Evolutionary conservation across 2,329 filamentous ascomycete genomes (phyloP).

Genomic region (Xylariaceae sp.): DNA sequence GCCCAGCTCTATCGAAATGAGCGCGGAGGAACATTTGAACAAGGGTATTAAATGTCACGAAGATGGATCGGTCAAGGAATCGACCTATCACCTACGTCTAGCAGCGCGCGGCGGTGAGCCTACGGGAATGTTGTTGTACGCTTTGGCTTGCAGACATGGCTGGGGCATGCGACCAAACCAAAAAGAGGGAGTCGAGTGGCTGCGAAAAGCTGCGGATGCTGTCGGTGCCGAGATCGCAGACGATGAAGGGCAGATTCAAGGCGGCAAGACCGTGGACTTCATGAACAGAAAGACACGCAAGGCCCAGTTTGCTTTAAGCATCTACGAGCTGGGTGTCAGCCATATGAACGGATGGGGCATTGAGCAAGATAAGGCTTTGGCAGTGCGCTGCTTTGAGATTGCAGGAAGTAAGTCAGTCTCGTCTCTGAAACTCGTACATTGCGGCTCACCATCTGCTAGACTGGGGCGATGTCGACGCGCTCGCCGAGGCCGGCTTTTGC

Average conservation of each 20-base stretch:
- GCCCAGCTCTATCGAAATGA: slow-evolving; percentile 59
- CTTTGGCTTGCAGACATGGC: slow-evolving; percentile 87
- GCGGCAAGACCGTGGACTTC: slow-evolving; percentile 56
- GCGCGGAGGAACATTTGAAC: slow-evolving; percentile 79
- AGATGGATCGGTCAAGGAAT: slow-evolving; percentile 79
- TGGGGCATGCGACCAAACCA: slow-evolving; percentile 97
- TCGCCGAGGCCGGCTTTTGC: slow-evolving; percentile 92
- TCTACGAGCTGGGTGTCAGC: slow-evolving; percentile 93
- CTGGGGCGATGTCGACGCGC: slow-evolving; percentile 92
- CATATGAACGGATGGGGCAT: slow-evolving; percentile 99
- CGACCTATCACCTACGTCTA: slow-evolving; percentile 88
- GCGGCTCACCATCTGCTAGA: slow-evolving; percentile 32
- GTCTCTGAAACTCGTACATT: slow-evolving; percentile 9
- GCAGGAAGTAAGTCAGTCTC: slow-evolving; percentile 63
- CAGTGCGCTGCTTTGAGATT: slow-evolving; percentile 90
- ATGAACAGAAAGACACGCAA: slow-evolving; percentile 73
- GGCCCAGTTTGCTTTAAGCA: slow-evolving; percentile 88
- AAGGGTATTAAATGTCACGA: slow-evolving; percentile 90
- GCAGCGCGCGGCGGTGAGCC: slow-evolving; percentile 80
- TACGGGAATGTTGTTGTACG: slow-evolving; percentile 93
- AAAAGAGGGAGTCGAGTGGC: slow-evolving; percentile 82
- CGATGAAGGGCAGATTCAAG: slow-evolving; percentile 61
- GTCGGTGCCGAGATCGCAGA: slow-evolving; percentile 77
- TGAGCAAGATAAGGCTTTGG: slow-evolving; percentile 80
- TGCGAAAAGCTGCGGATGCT: slow-evolving; percentile 81